These are phyloP conservation scores for Candida glucosophila DNA, from an alignment of 1,139 yeast genomes.

Conservation along the genomic window DNA sequence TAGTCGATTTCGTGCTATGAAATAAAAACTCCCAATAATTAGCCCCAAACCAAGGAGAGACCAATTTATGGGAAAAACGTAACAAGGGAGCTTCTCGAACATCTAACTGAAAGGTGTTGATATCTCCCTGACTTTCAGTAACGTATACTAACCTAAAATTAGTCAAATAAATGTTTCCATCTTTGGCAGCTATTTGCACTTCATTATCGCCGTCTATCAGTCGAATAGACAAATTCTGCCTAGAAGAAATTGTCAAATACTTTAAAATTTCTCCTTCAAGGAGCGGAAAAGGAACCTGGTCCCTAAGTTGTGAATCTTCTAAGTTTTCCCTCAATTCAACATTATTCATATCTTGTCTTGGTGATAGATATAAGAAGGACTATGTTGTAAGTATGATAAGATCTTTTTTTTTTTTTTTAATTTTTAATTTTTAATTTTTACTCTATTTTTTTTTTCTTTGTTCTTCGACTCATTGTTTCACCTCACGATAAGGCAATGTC, in stretches of 20 bases:
- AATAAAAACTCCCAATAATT: conserved; percentile 41
- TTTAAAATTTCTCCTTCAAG: conserved; percentile 9
- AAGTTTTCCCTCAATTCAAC: too few relatives aligned
- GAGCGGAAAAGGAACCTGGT: too few relatives aligned
- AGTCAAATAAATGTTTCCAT: conserved; percentile 31
- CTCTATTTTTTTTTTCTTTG: too few relatives aligned
- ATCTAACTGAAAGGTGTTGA: conserved; percentile 26
- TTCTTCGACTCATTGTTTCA: too few relatives aligned
- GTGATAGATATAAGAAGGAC: too few relatives aligned
- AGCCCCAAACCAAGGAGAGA: conserved; percentile 50
- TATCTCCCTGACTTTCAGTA: conserved; percentile 33
- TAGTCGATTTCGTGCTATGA: conserved; percentile 17
- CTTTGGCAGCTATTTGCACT: conserved; percentile 19
- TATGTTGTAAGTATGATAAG: too few relatives aligned
- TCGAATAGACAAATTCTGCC: conserved; percentile 16
- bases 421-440: too few relatives aligned
- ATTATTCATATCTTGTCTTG: too few relatives aligned
- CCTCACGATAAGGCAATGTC: too few relatives aligned
- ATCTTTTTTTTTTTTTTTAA: too few relatives aligned
- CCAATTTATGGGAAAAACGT: conserved; percentile 28
- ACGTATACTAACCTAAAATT: conserved; percentile 26
- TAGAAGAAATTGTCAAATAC: conserved; percentile 13
- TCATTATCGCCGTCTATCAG: conserved; percentile 8
- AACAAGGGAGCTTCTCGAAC: conserved; percentile 13
- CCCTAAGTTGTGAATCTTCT: too few relatives aligned